These are phyloP conservation scores for Penicillium polonicum DNA, from an alignment of 2,329 filamentous ascomycete genomes.

Conservation along the genomic window DNA sequence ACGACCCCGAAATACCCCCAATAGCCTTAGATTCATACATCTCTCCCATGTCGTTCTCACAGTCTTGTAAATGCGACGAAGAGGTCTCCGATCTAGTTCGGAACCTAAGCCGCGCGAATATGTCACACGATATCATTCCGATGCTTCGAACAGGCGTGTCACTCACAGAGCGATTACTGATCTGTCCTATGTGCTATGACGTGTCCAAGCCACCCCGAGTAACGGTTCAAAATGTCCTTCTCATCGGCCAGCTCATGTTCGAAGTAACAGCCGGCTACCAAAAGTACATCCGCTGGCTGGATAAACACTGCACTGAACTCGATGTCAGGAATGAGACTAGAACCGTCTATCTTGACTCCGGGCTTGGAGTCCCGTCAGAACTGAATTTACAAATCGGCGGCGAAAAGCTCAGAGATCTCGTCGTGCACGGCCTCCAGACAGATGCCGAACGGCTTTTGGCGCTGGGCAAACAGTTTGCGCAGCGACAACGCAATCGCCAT, in stretches of 20 bases:
- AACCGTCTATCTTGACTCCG: constrained; percentile 14
- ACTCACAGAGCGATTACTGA: constrained; percentile 23
- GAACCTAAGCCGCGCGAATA: constrained; percentile 15
- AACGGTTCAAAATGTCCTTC: constrained; percentile 31
- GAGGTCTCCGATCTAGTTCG: constrained; percentile 22
- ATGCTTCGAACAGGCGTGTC: constrained; percentile 18
- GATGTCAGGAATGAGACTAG: constrained; percentile 7
- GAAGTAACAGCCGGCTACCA: constrained; percentile 29
- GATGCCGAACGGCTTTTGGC: constrained; percentile 21
- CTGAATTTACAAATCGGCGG: constrained; percentile 17
- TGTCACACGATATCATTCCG: constrained; percentile 21
- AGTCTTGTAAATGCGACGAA: constrained; percentile 26
- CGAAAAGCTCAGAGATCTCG: constrained; percentile 11
- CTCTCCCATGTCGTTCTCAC: constrained; percentile 18
- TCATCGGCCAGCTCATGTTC: constrained; percentile 29
- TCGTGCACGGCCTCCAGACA: constrained; percentile 15
- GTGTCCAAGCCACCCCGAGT: constrained; percentile 29
- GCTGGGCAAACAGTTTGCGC: constrained; percentile 24
- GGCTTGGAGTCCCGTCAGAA: constrained; percentile 7
- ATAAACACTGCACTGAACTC: constrained; percentile 19
- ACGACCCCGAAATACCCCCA: constrained; percentile 1
- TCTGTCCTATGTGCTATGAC: constrained; percentile 30
- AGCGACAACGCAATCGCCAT: constrained; percentile 30
- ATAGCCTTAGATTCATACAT: constrained; percentile 9
- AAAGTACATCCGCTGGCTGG: constrained; percentile 28